Evolutionary conservation across 2,329 filamentous ascomycete genomes (phyloP), one percentile per base, ranked within the genome.

Genomic region (Diplocarpon mali): DNA sequence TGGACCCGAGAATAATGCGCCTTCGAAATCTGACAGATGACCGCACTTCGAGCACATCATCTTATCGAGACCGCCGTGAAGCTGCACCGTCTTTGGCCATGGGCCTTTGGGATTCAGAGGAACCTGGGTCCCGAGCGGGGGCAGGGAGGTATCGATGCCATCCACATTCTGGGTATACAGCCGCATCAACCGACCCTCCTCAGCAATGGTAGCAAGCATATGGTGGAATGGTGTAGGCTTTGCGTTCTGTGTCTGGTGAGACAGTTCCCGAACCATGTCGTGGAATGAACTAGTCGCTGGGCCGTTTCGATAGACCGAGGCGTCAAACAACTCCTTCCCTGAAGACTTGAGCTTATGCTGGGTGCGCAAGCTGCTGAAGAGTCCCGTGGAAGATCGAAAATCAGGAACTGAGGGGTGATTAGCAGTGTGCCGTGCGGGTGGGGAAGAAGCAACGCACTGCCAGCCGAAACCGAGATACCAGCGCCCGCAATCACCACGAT

Each of bases 81-180:
- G 73, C 64, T 96, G 92, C 49, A 98, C 78, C 0, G 92, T 94
- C 53, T 79, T 80, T 2, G 92, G 92, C 92, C 92, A 98, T 13
- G 89, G 89, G 0, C 80, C 88, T 61, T 92, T 94, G n/a, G 42
- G 54, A 49, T 81, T 82, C 11, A 98, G 71, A 1, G 92, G 92
- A 1, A 95, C 80, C 41, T 75, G 73, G 0, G 92, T 96, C 20
- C 75, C 73, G 8, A 98, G 69, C 2, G 90, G 89, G 38, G 78
- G 69, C 64, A 98, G 74, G 7, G 79, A 76, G 0, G 86, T 92
- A 57, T 98, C 92, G 53, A 98, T 84, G 47, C 89, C 87, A 66
- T 98, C 92, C 29, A 98, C 90, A 56, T 98, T 98, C 61, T 98
- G 92, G 2, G 86, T 90, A 64, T 98, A 98, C 6, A 98, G 73